phyloP scores from a whole-genome alignment of 306 rosid species.

The Prinsepia uniflora region DNA sequence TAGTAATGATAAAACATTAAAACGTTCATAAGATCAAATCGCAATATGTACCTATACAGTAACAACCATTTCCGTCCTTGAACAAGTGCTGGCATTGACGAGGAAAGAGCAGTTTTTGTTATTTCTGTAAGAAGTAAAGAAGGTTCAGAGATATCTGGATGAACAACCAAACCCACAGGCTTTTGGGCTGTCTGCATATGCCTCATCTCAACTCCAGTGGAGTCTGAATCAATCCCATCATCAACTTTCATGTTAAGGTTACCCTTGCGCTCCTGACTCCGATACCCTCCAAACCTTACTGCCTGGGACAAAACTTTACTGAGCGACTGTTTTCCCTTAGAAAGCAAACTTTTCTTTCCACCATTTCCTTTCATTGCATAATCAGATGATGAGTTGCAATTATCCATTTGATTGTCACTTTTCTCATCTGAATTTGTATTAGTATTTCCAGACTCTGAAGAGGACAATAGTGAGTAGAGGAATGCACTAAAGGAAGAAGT shows the following conservation, averaged over 20 bases:
- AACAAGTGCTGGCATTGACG: conserved; percentile 76
- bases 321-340: conserved; percentile 68
- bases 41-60: conserved; percentile 57
- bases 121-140: conserved; percentile 63
- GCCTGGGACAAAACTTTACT: conserved; percentile 57
- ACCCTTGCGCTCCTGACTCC: conserved; percentile 43
- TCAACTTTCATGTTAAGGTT: conserved; percentile 36
- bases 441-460: conserved; percentile 47
- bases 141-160: conserved; percentile 71
- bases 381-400: conserved; percentile 25
- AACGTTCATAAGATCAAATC: conserved; percentile 12
- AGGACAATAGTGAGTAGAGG: conserved; percentile 63
- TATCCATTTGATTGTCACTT: conserved; percentile 37
- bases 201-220: conserved; percentile 57
- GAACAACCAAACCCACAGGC: conserved; percentile 32
- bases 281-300: conserved; percentile 52
- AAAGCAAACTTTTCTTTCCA: conserved; percentile 59
- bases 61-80: conserved; percentile 92
- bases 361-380: conserved; percentile 44
- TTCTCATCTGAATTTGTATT: conserved; percentile 29
- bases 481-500: conserved; percentile 88
- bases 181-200: conserved; percentile 35
- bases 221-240: conserved; percentile 31
- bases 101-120: conserved; percentile 49
- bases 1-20: neutral